phyloP scores from a whole-genome alignment of 768 basidiomycete genomes.

The Hygrocybe punicea region DNA sequence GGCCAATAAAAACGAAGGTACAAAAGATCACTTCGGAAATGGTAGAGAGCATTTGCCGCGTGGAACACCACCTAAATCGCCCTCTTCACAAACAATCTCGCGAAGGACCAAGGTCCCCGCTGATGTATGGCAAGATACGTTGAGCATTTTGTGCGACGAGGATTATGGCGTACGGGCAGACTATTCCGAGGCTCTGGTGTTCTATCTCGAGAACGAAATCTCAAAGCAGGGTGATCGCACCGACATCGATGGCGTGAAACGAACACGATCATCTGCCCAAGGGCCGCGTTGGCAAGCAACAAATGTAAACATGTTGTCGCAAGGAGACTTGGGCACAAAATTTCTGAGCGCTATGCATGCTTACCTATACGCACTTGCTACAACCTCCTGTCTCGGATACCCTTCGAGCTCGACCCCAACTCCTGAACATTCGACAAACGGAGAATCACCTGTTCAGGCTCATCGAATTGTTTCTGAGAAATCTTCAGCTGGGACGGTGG shows the following conservation, averaged over 20 bases:
- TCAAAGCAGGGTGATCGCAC: conserved; percentile 54
- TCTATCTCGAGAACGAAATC: conserved; percentile 76
- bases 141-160: conserved; percentile 77
- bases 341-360: conserved; percentile 81
- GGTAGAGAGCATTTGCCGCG: conserved; percentile 5
- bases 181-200: conserved; percentile 68
- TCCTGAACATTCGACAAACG: conserved; percentile 33
- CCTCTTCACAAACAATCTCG: conserved; percentile 32
- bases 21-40: conserved; percentile 14
- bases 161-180: conserved; percentile 76
- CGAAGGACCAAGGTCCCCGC: conserved; percentile 67
- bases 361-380: conserved; percentile 75
- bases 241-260: conserved; percentile 47
- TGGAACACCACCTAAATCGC: conserved; percentile 16
- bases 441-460: conserved; percentile 28
- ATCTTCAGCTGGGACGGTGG: conserved; percentile 20
- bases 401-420: conserved; percentile 41
- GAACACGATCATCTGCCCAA: conserved; percentile 45
- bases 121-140: conserved; percentile 88
- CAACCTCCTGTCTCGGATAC: conserved; percentile 60
- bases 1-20: conserved; percentile 49
- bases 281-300: conserved; percentile 47
- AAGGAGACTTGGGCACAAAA: conserved; percentile 57
- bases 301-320: conserved; percentile 47
- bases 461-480: conserved; percentile 30